Evolutionary conservation across 1,284 basidiomycete genomes (phyloP), one percentile per base, ranked within the genome.

Genomic region (Tetrapyrgos nigripes): DNA sequence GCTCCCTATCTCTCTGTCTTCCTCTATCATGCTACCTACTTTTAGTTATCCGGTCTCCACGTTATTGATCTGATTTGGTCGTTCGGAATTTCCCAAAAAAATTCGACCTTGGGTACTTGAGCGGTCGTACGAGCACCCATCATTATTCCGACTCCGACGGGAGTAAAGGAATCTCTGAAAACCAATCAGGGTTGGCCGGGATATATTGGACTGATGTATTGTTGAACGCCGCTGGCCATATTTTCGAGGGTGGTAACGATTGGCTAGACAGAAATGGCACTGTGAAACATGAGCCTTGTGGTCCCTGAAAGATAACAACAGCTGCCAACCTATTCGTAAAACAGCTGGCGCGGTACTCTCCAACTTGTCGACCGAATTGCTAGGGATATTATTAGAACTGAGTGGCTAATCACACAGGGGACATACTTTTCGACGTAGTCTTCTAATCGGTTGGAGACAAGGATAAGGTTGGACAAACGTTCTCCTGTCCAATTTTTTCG

Each of bases 191-290:
- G 37, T n/a, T 40, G 37, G 17, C 17, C 17, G 37, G 19, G 37
- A 40, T 40, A 40, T 40, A n/a, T 40, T 90, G 89, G 0, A 87
- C 74, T 23, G 86, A 79, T 35, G 81, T 83, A 69, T 81, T 88
- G 69, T 85, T 89, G 76, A 92, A 91, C n/a, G 88, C 88, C 29
- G 82, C 81, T 24, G 85, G 81, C 74, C 81, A 84, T 11, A 71
- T 60, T 24, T 65, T 62, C 33, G 82, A 84, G 44, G 70, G 62
- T 61, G 85, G 85, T 51, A 91, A 74, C 13, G 56, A 45, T 14
- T 70, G 71, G 64, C 73, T 79, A 46, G 76, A 70, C 45, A 87
- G 68, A 60, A 78, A 68, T 46, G 80, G 82, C 19, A 74, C 85
- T 88, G 53, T 53, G 49, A 45, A 21, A 52, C 47, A 33, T 31